Evolutionary conservation across 345 rosid species (phyloP), one percentile per base, ranked within the genome.

Genomic region (Erysimum cheiranthoides): DNA sequence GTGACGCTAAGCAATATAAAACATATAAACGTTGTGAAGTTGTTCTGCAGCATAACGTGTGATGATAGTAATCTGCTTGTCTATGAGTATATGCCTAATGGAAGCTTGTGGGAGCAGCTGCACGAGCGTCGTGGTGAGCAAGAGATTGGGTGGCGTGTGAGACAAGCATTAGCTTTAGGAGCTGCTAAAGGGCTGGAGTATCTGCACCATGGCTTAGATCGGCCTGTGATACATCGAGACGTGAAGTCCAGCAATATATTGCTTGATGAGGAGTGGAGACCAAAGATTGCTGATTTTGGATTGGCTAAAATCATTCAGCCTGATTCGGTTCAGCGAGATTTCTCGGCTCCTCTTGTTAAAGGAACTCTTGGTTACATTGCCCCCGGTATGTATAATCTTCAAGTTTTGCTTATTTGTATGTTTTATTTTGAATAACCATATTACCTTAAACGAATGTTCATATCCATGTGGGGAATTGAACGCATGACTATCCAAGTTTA

Each of bases 341-440:
- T 85, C 36, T 88, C 86, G 78, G 79, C 84, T 49, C 82, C 71
- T 60, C 66, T 73, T 34, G 83, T 93, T 54, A 84, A 89, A 36
- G 98, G 98, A 62, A 89, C 98, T 67, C 80, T 73, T 32, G 98
- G 98, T 21, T 93, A 93, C 83, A 91, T 93, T 46, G 96, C 98
- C 71, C 98, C 98, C 5, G 98, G 98, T 91, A 88, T 60, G 10
- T 31, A 25, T 10, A 61, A 18, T 66, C 49, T 39, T 11, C n/a
- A 18, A 57, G 52, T 56, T 63, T 45, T n/a, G 17, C 6, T 39
- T 5, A 9, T 31, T 21, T 14, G n/a, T n/a, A n/a, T 16, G 8
- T 49, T 36, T 8, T 18, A 5, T 28, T 31, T 3, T 66, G 21
- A 32, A 46, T 46, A 46, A 7, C 9, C 21, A n/a, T 46, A 46